These are phyloP conservation scores for Claviceps quebecensis DNA, from an alignment of 2,329 filamentous ascomycete species.

Conservation along the genomic window DNA sequence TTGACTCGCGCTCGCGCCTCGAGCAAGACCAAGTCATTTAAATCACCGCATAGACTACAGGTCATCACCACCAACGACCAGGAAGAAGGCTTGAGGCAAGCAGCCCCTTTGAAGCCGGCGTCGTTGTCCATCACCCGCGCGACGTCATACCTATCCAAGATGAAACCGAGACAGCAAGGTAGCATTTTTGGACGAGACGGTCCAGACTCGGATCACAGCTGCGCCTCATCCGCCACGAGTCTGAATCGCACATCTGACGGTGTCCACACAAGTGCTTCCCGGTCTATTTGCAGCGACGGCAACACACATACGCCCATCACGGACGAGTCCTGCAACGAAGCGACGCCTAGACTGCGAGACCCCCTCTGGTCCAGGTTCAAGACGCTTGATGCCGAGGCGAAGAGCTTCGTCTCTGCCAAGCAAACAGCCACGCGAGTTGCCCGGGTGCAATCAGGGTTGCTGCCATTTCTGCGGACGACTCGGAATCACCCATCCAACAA, in stretches of 20 bases:
- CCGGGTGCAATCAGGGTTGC: constrained; percentile 54
- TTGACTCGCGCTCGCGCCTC: background rate
- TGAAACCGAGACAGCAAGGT: constrained; percentile 32
- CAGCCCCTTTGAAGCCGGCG: constrained; percentile 23
- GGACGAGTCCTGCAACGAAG: constrained; percentile 32
- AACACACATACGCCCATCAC: constrained; percentile 22
- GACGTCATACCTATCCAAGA: constrained; percentile 35
- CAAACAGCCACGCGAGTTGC: constrained; percentile 59
- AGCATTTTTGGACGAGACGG: constrained; percentile 23
- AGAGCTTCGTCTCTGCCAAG: constrained; percentile 53
- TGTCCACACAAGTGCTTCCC: constrained; percentile 22
- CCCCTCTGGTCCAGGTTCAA: constrained; percentile 42
- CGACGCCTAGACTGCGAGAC: constrained; percentile 31
- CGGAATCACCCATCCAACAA: constrained; percentile 51
- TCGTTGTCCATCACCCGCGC: constrained; percentile 29
- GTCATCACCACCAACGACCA: constrained; percentile 14
- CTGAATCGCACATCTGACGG: constrained; percentile 26
- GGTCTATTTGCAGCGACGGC: constrained; percentile 25
- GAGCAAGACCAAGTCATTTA: background rate
- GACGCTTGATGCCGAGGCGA: constrained; percentile 33
- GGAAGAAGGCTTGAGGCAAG: constrained; percentile 10
- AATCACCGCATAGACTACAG: constrained; percentile 15
- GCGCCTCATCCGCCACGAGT: constrained; percentile 33
- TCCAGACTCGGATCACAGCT: constrained; percentile 27
- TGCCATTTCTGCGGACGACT: constrained; percentile 66